These are phyloP conservation scores for Anaeramoeba ignava DNA, from an alignment of 78 protist species.

Conservation along the genomic window DNA sequence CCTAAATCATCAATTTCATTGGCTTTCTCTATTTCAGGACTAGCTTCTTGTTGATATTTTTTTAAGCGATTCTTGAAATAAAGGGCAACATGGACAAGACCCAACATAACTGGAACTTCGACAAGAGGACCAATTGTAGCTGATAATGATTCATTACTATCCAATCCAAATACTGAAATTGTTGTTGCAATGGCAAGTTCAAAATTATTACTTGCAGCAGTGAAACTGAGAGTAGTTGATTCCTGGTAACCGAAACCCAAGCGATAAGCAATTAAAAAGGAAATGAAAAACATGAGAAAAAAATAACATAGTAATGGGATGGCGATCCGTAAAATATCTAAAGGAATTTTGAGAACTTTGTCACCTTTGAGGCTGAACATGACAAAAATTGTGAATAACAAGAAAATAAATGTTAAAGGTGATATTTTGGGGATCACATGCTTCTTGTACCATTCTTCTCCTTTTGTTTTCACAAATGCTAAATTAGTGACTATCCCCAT, in stretches of 20 bases:
- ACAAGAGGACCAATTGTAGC: not conserved
- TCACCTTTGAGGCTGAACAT: not conserved
- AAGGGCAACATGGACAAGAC: not conserved
- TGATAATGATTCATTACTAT: not conserved
- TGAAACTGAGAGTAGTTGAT: not conserved
- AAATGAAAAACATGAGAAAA: not conserved
- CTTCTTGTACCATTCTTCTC: not conserved
- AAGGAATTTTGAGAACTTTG: not conserved
- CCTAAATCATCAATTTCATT: too few relatives aligned
- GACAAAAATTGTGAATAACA: not conserved
- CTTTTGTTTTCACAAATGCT: not conserved
- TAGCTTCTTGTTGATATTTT: too few relatives aligned
- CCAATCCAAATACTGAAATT: not conserved
- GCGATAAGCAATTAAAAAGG: not conserved
- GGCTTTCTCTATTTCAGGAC: too few relatives aligned
- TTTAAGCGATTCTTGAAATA: not conserved
- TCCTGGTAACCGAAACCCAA: not conserved
- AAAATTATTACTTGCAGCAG: not conserved
- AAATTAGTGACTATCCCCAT: not conserved
- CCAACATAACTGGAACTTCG: not conserved
- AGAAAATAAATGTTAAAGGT: not conserved
- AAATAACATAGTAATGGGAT: not conserved
- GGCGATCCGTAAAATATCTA: not conserved
- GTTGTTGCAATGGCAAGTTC: not conserved
- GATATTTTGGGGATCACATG: not conserved